phyloP scores from a whole-genome alignment of 495 filamentous ascomycete species.

The Lophium mytilinum region DNA sequence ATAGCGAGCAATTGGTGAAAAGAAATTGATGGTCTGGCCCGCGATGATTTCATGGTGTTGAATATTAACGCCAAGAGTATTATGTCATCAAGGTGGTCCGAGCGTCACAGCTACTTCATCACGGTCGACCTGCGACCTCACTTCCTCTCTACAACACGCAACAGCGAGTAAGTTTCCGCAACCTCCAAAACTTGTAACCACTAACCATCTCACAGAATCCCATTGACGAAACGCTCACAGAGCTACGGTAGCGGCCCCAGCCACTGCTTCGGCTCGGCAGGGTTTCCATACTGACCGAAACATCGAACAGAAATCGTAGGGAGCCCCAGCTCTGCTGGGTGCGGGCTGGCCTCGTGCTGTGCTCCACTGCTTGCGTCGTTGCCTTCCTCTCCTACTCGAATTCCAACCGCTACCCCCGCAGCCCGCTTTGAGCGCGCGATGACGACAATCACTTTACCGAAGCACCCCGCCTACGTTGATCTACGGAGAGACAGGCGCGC shows the following conservation, averaged over 20 bases:
- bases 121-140: background rate
- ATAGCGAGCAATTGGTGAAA: background rate
- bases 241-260: background rate
- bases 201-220: background rate
- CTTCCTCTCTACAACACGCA: background rate
- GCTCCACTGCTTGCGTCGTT: background rate
- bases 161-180: background rate
- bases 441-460: background rate
- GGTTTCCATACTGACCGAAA: background rate
- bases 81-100: background rate
- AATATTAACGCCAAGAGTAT: background rate
- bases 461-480: background rate
- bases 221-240: background rate
- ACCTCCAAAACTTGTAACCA: background rate
- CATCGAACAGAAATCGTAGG: slow-evolving; percentile 1
- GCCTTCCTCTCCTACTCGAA: background rate
- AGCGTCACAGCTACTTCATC: background rate
- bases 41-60: background rate
- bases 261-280: background rate
- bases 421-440: background rate
- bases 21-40: background rate
- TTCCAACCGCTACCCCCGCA: background rate
- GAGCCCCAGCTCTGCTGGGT: background rate
- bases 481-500: background rate
- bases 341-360: background rate